Conservation (phyloP, 1,139 yeast genomes). For the Debaryomyces singareniensis region DNA sequence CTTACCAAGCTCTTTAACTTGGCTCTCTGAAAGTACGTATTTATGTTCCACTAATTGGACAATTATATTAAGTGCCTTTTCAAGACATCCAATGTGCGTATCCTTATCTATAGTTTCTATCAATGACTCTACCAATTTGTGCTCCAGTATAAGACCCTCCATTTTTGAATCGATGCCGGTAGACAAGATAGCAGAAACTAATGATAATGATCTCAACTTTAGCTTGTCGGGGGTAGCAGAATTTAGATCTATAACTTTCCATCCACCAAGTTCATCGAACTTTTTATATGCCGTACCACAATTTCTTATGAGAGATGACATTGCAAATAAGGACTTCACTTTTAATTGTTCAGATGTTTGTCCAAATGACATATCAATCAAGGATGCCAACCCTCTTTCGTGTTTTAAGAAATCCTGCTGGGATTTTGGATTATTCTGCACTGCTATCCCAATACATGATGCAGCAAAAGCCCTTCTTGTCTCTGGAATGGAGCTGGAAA, state of each 20-base stretch:
- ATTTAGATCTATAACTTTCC: constrained; percentile 33
- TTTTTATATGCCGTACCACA: constrained; percentile 46
- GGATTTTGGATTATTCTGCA: constrained; percentile 76
- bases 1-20: constrained; percentile 32
- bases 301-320: constrained; percentile 73
- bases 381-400: constrained; percentile 35
- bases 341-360: constrained; percentile 29
- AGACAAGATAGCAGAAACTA: constrained; percentile 52
- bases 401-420: constrained; percentile 58
- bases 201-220: constrained; percentile 49
- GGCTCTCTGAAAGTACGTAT: constrained; percentile 41
- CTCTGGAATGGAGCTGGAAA: constrained; percentile 29
- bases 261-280: constrained; percentile 60
- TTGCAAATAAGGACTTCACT: constrained; percentile 68
- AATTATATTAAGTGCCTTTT: constrained; percentile 53
- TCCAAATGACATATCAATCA: constrained; percentile 32
- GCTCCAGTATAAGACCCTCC: constrained; percentile 32
- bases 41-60: constrained; percentile 41
- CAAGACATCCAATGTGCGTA: constrained; percentile 48
- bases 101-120: constrained; percentile 31
- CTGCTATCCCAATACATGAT: constrained; percentile 84
- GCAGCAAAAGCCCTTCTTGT: constrained; percentile 54
- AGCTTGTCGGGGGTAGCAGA: constrained; percentile 25
- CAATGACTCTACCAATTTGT: constrained; percentile 32
- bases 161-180: constrained; percentile 40